These are phyloP conservation scores for Chaetoscypha palmicola DNA, from an alignment of 2,329 filamentous ascomycete genomes.

Conservation along the genomic window DNA sequence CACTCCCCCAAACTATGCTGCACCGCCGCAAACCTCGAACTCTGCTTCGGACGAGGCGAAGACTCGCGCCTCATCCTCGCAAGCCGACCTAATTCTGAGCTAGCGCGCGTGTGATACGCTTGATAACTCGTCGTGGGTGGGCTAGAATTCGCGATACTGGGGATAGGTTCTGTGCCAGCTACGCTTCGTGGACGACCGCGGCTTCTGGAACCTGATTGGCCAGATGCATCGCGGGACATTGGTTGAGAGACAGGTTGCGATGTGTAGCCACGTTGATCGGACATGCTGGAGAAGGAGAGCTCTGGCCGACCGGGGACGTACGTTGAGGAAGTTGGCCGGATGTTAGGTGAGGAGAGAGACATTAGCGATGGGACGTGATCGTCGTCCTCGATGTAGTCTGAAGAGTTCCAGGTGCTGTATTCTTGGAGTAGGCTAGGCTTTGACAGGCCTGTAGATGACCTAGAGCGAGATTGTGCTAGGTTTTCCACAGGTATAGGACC, in stretches of 20 bases:
- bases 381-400: constrained; percentile 15
- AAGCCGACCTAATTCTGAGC: background rate
- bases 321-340: constrained; percentile 10
- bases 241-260: constrained; percentile 47
- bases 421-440: constrained; percentile 14
- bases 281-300: constrained; percentile 34
- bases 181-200: constrained; percentile 13
- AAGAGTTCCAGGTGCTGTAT: constrained; percentile 15
- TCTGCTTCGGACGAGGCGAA: constrained; percentile 11
- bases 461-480: background rate
- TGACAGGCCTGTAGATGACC: constrained; percentile 1
- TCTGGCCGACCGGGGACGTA: constrained; percentile 32
- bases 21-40: constrained; percentile 18
- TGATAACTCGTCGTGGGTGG: constrained; percentile 23
- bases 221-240: constrained; percentile 42
- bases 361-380: constrained; percentile 11
- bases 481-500: constrained; percentile 22
- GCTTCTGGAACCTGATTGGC: constrained; percentile 31
- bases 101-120: constrained; percentile 13
- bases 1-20: constrained; percentile 11
- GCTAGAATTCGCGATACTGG: constrained; percentile 21
- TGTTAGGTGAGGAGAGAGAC: constrained; percentile 18
- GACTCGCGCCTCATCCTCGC: background rate
- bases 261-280: constrained; percentile 35
- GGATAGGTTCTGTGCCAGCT: constrained; percentile 27